Percentiles rank a stretch among this genome's conserved stretches.
Evolutionary conservation across 129 eudicot genomes (phyloP).

Genomic region (Cynara cardunculus): DNA sequence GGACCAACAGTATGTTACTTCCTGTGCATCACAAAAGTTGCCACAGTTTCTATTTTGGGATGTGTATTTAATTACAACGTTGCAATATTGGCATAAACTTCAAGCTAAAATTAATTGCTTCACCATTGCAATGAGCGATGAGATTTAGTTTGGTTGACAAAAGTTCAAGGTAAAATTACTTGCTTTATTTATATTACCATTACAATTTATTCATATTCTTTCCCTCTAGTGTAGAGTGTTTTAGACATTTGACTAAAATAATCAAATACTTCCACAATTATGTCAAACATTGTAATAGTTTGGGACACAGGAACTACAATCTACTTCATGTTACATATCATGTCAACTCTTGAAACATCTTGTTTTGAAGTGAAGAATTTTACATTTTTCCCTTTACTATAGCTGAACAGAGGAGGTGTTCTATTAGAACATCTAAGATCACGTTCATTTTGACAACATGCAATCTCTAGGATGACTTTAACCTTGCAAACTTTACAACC

Average conservation of each 20-base stretch:
- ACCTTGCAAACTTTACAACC: not conserved
- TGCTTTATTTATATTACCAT: not conserved
- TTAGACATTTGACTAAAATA: slow-evolving; percentile 8
- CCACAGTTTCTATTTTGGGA: not conserved
- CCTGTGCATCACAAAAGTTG: not conserved
- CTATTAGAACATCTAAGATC: not conserved
- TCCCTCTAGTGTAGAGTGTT: not conserved
- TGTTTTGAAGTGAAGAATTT: not conserved
- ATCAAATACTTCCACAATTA: not conserved
- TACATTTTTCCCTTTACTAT: not conserved
- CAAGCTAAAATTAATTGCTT: not conserved
- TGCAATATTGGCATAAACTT: not conserved
- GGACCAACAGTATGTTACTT: not conserved
- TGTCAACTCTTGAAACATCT: not conserved
- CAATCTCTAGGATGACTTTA: not conserved
- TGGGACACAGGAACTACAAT: not conserved
- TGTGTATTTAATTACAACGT: not conserved
- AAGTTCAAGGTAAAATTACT: not conserved
- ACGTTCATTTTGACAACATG: not conserved
- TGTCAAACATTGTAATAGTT: not conserved
- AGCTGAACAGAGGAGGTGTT: not conserved
- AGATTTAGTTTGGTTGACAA: not conserved
- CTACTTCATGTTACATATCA: slow-evolving; percentile 6
- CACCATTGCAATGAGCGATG: not conserved
- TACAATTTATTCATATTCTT: not conserved